These are phyloP conservation scores for Saturnispora sekii DNA, from an alignment of 805 yeast genomes.

Conservation along the genomic window DNA sequence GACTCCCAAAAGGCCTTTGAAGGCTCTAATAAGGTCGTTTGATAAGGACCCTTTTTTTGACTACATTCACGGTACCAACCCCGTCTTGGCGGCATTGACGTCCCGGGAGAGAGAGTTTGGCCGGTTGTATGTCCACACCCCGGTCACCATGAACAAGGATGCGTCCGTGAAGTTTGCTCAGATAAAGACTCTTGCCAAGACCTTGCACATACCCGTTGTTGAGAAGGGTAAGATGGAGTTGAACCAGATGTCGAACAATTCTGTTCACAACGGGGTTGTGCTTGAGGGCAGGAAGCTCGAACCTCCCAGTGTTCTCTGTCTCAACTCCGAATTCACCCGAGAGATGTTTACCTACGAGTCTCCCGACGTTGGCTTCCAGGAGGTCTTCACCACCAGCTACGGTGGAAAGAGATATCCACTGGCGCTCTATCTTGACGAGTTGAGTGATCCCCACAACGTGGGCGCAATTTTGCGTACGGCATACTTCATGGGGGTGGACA, in stretches of 20 bases:
- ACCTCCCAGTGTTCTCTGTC: constrained; percentile 10
- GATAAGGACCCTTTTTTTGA: constrained; percentile 44
- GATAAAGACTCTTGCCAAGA: constrained; percentile 39
- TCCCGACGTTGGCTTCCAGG: background rate
- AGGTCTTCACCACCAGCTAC: constrained; percentile 3
- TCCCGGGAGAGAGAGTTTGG: constrained; percentile 41
- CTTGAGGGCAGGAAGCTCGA: constrained; percentile 51
- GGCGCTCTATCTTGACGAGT: constrained; percentile 67
- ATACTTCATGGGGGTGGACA: constrained; percentile 74
- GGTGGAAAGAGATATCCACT: constrained; percentile 38
- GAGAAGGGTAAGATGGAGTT: constrained; percentile 38
- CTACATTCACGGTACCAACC: constrained; percentile 65
- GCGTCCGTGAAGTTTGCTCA: constrained; percentile 23
- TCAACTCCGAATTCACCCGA: background rate
- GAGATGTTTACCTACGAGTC: constrained; percentile 5
- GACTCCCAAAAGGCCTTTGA: constrained; percentile 9
- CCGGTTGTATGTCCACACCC: constrained; percentile 39
- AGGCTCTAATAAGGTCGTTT: constrained; percentile 12
- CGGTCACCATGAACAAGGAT: background rate
- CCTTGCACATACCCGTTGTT: constrained; percentile 29
- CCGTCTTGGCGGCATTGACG: constrained; percentile 62
- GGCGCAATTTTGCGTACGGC: constrained; percentile 81
- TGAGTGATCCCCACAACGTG: constrained; percentile 79
- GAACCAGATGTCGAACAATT: constrained; percentile 51
- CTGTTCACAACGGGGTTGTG: constrained; percentile 75